Evolutionary conservation across 345 rosid genomes (phyloP).

Genomic region (Eucalyptus erythrocorys): DNA sequence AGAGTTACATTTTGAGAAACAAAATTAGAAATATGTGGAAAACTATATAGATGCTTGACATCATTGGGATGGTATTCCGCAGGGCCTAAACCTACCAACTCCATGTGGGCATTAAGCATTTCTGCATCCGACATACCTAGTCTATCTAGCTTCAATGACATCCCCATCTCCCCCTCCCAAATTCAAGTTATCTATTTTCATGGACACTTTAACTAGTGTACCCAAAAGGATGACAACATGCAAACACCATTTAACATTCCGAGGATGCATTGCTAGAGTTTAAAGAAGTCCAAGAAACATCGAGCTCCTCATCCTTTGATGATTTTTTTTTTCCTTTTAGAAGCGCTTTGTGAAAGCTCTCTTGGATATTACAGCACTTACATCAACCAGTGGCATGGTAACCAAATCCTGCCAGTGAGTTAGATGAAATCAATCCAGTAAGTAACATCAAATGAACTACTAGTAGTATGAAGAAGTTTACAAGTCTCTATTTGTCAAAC

Average conservation of each 20-base stretch:
- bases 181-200: not conserved
- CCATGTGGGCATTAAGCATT: not conserved
- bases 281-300: not conserved
- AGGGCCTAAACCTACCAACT: not conserved
- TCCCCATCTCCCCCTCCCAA: not conserved
- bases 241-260: not conserved
- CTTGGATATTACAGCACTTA: too few relatives aligned
- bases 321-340: too few relatives aligned
- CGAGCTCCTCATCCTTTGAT: not conserved
- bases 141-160: not conserved
- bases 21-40: not conserved
- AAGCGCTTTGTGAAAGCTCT: too few relatives aligned
- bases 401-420: too few relatives aligned
- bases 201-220: not conserved
- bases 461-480: rapidly evolving
- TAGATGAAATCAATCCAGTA: too few relatives aligned
- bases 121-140: not conserved
- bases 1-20: not conserved
- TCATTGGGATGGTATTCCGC: not conserved
- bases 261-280: not conserved
- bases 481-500: too few relatives aligned
- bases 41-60: not conserved
- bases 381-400: too few relatives aligned
- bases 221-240: not conserved
- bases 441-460: too few relatives aligned